phyloP scores from a whole-genome alignment of 1,284 basidiomycete species.

The Irpex lacteus region DNA sequence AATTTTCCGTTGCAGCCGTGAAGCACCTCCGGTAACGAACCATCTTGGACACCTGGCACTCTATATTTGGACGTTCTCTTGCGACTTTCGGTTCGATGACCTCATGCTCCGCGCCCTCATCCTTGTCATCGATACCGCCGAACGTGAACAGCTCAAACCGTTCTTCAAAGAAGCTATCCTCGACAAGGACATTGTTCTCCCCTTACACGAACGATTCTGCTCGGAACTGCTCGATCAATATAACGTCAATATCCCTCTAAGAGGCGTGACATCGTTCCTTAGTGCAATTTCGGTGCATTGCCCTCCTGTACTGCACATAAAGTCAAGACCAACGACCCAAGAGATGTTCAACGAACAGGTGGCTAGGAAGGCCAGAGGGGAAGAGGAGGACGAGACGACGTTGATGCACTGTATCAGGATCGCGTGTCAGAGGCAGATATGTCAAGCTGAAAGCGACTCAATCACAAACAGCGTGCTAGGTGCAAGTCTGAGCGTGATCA shows the following conservation, averaged over 20 bases:
- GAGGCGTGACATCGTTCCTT: background rate
- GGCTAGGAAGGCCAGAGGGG: background rate
- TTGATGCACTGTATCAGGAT: constrained; percentile 1
- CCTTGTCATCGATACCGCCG: background rate
- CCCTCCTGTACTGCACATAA: background rate
- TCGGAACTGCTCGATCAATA: background rate
- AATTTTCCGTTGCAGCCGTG: background rate
- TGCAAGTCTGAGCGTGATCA: background rate
- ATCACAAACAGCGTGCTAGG: background rate
- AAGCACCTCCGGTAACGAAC: background rate
- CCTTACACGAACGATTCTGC: background rate
- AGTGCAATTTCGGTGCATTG: background rate
- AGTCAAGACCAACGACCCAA: background rate
- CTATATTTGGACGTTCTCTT: background rate
- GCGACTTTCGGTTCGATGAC: background rate
- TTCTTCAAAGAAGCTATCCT: background rate
- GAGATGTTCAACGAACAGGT: background rate
- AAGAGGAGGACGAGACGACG: background rate
- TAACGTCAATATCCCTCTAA: background rate
- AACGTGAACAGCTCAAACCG: background rate
- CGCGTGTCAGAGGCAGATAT: background rate
- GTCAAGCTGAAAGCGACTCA: background rate
- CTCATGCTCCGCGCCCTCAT: background rate
- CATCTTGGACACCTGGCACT: background rate
- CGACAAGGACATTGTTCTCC: background rate